Base-by-base conservation (phyloP, 75 land plant genomes). In the Chamaecyparis obtusa region DNA sequence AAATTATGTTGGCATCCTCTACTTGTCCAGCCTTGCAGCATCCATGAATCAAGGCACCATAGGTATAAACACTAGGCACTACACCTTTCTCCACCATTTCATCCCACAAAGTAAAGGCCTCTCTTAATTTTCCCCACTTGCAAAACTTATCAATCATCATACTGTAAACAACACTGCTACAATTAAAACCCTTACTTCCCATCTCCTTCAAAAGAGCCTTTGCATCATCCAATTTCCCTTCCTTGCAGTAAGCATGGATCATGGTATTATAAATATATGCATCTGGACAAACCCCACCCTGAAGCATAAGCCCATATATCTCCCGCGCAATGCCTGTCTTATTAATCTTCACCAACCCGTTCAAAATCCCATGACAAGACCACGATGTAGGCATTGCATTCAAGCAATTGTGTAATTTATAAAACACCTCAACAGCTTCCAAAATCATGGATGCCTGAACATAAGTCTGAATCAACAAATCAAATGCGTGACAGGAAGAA, bases 91-190 rank as follows among this genome's bases (percentile, higher is more conserved):
- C 76, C 5, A 79, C 30, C 96, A 98, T 95, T 88, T 90, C 87
- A 75, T 67, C 85, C 51, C 95, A 86, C 60, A 94, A 77, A 41
- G 15, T 24, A 48, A 91, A 41, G 0, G 95, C 99, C 78, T 90
- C 89, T 44, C 88, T 87, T 89, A 95, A 69, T 41, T 88, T 88
- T 17, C 91, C 94, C 27, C 78, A 84, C 87, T 95, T 95, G 89
- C 97, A 94, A 30, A 92, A 93, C 13, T 91, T 91, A 91, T 95
- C 91, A 43, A 98, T 95, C 89, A 95, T 85, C 71, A 97, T 95
- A 24, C 91, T 91, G 87, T 92, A 98, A 74, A 94, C 93, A 75
- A 98, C 88, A 88, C 91, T 96, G 91, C 95, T 94, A 3, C 97
- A 92, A 84, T 54, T 80, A 43, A 93, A 87, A 19, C 97, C 95